Evolutionary conservation across 2,329 filamentous ascomycete genomes (phyloP).

Genomic region (Arachnopeziza araneosa): DNA sequence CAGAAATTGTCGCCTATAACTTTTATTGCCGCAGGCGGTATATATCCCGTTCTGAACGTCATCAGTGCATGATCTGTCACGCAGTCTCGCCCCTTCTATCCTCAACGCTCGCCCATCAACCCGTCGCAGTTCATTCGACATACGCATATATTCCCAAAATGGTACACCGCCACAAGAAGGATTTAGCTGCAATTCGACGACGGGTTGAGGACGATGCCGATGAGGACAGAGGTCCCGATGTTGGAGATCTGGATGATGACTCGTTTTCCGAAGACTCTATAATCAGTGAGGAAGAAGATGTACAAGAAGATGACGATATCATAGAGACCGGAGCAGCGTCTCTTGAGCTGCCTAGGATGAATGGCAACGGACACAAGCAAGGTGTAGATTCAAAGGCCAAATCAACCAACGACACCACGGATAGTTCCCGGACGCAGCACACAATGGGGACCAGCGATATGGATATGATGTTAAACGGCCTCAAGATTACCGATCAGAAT

Average conservation of each 20-base stretch:
- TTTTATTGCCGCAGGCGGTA: constrained; percentile 32
- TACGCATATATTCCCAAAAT: constrained; percentile 29
- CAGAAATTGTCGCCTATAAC: constrained; percentile 19
- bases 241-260: constrained; percentile 57
- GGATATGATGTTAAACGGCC: constrained; percentile 52
- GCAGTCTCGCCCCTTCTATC: constrained; percentile 26
- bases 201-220: constrained; percentile 62
- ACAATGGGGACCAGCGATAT: constrained; percentile 42
- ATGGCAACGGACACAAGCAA: constrained; percentile 32
- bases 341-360: constrained; percentile 23
- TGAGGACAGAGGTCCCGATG: constrained; percentile 54
- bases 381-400: constrained; percentile 25
- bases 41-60: constrained; percentile 25
- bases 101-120: constrained; percentile 27
- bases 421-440: constrained; percentile 34
- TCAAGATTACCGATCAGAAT: constrained; percentile 27
- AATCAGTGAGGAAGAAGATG: constrained; percentile 55
- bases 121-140: constrained; percentile 28
- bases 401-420: constrained; percentile 25
- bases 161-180: constrained; percentile 54
- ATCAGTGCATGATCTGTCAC: constrained; percentile 31
- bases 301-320: constrained; percentile 46
- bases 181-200: constrained; percentile 61
- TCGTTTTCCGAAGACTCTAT: constrained; percentile 60
- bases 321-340: constrained; percentile 19